Base-by-base conservation (phyloP, 2,329 filamentous ascomycete species). In the Diaporthe vexans region DNA sequence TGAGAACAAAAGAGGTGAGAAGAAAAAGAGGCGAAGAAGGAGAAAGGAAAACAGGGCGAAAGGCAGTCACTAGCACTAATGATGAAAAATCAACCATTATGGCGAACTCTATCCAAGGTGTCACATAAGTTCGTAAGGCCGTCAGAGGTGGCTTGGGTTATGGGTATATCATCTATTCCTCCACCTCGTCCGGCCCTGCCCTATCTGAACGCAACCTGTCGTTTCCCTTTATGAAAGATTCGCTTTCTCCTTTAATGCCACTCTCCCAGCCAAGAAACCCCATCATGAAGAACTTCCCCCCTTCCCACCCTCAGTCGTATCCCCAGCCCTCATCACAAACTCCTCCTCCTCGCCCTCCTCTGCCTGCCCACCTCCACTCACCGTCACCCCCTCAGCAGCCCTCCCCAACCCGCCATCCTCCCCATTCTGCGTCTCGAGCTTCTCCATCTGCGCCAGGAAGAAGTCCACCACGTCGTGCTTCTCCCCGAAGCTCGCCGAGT, bases 401-500 rank as follows among this genome's bases (percentile, higher is more conserved):
- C 75, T 79, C 26, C 79, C 84, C 67, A 90, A 76, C 0, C 86
- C 88, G 24, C 86, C 88, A 24, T 83, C 84, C 65, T 83, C 83
- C 52, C 83, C 83, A 69, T 89, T 88, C 73, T 84, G 82, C 6
- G 82, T 83, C 79, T 91, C 89, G 15, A 90, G 77, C 63, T 83
- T 83, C 61, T 83, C 84, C 26, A 86, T 85, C 74, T 86, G 83
- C n/a, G 84, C 82, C 58, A 91, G 77, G 79, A 91, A 91, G 81
- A 88, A 91, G 73, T 92, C 88, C 4, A 91, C 91, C 13, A 93
- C 90, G 9, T 91, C 88, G 70, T 86, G 86, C 86, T 94, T 92
- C 78, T 92, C 90, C 76, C 91, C 91, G 78, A 93, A 88, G 81
- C 94, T 91, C 21, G 94, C 93, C 78, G 95, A 86, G 79, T 95